Evolutionary conservation across 192 early-diverging fungal genomes (phyloP).

Genomic region (Coemansia sp.): DNA sequence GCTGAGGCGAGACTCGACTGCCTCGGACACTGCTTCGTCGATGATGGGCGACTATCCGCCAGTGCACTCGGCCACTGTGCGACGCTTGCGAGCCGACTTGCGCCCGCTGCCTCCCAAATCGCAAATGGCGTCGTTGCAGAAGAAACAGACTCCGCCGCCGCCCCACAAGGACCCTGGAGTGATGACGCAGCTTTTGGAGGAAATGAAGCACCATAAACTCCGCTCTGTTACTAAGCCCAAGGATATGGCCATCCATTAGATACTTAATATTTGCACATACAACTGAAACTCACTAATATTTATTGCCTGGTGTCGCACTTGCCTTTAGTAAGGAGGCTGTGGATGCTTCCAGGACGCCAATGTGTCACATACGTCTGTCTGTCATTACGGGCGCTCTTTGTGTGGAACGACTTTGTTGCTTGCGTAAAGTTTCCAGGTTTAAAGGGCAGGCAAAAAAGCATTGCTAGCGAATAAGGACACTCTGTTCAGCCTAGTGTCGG

Average conservation of each 20-base stretch:
- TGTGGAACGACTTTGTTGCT: neutral
- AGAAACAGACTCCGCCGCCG: neutral
- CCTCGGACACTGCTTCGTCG: conserved; percentile 14
- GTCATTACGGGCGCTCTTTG: too few relatives aligned
- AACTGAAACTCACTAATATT: neutral
- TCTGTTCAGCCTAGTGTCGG: too few relatives aligned
- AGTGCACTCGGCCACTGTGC: conserved; percentile 7
- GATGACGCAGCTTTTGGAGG: conserved; percentile 45
- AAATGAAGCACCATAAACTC: conserved; percentile 51
- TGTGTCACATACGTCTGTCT: neutral
- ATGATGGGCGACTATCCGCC: neutral
- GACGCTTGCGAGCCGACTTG: conserved; percentile 22
- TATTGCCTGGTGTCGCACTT: neutral
- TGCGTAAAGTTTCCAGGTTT: too few relatives aligned
- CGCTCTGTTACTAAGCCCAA: conserved; percentile 43
- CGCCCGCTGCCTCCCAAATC: conserved; percentile 15
- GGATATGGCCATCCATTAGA: conserved; percentile 31
- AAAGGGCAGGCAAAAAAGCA: too few relatives aligned
- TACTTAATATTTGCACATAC: neutral
- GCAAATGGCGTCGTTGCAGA: neutral
- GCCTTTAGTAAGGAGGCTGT: neutral
- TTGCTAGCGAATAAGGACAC: too few relatives aligned
- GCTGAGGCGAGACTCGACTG: neutral
- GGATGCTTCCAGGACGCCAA: neutral
- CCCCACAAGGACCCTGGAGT: conserved; percentile 49